These are phyloP conservation scores for Ilex asprella DNA, from an alignment of 257 asterid species.

Conservation along the genomic window DNA sequence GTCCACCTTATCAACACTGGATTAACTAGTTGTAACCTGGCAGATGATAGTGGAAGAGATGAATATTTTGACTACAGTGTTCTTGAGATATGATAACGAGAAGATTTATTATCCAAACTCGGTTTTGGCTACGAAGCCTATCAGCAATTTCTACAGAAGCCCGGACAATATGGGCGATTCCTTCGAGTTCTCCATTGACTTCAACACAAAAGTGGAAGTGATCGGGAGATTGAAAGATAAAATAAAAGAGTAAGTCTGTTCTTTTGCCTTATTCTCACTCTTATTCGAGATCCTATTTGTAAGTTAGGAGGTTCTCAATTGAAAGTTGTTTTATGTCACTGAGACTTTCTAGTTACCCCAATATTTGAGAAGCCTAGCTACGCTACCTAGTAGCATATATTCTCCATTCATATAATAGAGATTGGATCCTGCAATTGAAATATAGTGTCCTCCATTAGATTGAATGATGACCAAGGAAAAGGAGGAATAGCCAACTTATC, in stretches of 20 bases:
- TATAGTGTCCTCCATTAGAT: no score
- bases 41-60: slow-evolving; percentile 90
- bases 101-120: slow-evolving; percentile 73
- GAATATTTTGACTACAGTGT: slow-evolving; percentile 73
- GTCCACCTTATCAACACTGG: slow-evolving; percentile 7
- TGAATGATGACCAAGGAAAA: no score
- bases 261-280: no score
- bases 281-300: no score
- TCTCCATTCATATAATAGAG: no score
- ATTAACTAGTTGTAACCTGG: slow-evolving; percentile 1
- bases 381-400: no score
- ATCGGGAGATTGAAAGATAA: slow-evolving; percentile 66
- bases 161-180: slow-evolving; percentile 78
- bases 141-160: slow-evolving; percentile 84
- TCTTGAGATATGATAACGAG: slow-evolving; percentile 55
- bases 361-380: no score
- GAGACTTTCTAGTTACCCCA: no score
- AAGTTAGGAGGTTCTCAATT: no score
- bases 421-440: no score
- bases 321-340: no score
- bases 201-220: slow-evolving; percentile 64
- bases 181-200: slow-evolving; percentile 66
- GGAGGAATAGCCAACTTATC: no score
- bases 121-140: slow-evolving; percentile 72
- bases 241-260: slow-evolving; percentile 47